phyloP scores from a whole-genome alignment of 2,329 filamentous ascomycete genomes.

The Verticillium isaacii region DNA sequence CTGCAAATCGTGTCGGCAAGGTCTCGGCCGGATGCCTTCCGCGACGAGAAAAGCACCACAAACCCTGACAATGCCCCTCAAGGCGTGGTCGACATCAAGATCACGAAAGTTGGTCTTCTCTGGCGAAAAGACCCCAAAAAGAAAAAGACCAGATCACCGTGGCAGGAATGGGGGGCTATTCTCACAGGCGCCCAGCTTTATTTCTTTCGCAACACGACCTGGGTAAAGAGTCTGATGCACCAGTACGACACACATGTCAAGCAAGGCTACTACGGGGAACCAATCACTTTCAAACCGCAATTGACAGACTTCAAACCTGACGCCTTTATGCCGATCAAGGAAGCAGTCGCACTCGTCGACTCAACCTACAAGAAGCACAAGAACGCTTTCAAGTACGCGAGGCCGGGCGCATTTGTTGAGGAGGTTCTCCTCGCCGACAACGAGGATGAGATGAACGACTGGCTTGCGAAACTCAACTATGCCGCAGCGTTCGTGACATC shows the following conservation, averaged over 20 bases:
- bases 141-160: conserved; percentile 89
- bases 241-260: conserved; percentile 83
- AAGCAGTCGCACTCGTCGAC: conserved; percentile 84
- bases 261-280: conserved; percentile 67
- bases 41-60: conserved; percentile 77
- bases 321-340: conserved; percentile 86
- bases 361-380: conserved; percentile 91
- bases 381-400: conserved; percentile 86
- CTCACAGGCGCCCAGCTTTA: conserved; percentile 96
- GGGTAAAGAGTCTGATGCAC: conserved; percentile 86
- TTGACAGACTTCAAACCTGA: conserved; percentile 92
- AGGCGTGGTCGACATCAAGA: conserved; percentile 93
- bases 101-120: conserved; percentile 89
- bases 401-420: conserved; percentile 72
- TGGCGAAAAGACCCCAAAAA: conserved; percentile 95
- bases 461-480: conserved; percentile 94
- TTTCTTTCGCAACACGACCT: conserved; percentile 88
- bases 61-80: conserved; percentile 85
- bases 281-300: conserved; percentile 86
- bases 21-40: conserved; percentile 91
- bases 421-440: conserved; percentile 88
- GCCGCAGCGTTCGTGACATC: conserved; percentile 90
- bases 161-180: conserved; percentile 98
- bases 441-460: conserved; percentile 91
- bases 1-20: conserved; percentile 92